Conservation (phyloP, 495 filamentous ascomycete genomes). For the Talaromyces stipitatus region DNA sequence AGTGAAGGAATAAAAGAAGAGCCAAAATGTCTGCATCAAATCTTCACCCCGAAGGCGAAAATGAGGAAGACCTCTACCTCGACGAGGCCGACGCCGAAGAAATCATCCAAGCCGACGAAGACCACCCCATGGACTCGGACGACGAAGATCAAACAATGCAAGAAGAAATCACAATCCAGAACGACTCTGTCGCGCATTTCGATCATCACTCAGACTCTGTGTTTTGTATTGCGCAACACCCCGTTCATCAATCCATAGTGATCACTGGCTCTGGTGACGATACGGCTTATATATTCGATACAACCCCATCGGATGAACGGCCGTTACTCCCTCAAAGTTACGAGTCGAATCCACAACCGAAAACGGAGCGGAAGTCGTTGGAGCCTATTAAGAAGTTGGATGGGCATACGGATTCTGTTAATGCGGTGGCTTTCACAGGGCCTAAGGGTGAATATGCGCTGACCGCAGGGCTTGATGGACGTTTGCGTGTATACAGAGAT, state of each 20-base stretch:
- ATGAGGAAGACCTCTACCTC: conserved; percentile 51
- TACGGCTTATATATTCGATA: conserved; percentile 74
- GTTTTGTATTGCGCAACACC: conserved; percentile 90
- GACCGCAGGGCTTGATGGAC: conserved; percentile 80
- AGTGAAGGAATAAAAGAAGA: too few species aligned
- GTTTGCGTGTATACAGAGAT: conserved; percentile 48
- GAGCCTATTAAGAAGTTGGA: conserved; percentile 59
- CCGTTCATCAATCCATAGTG: conserved; percentile 64
- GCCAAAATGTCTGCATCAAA: conserved; percentile 37
- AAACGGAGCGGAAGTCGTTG: conserved; percentile 50
- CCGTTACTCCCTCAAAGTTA: conserved; percentile 69
- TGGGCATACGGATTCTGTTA: conserved; percentile 87
- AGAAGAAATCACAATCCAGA: conserved; percentile 71
- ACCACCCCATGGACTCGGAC: conserved; percentile 66
- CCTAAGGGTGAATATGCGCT: conserved; percentile 78
- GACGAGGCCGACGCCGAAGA: conserved; percentile 67
- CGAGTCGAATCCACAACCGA: conserved; percentile 55
- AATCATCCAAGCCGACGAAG: conserved; percentile 56
- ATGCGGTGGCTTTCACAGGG: conserved; percentile 74
- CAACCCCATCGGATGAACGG: conserved; percentile 48
- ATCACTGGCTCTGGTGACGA: conserved; percentile 85
- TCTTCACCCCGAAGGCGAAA: conserved; percentile 40
- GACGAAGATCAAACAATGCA: conserved; percentile 53
- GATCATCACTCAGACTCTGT: conserved; percentile 81
- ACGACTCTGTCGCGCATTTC: conserved; percentile 89